Evolutionary conservation across 495 filamentous ascomycete genomes (phyloP), one percentile per base, ranked within the genome.

Genomic region (Amniculicola lignicola): DNA sequence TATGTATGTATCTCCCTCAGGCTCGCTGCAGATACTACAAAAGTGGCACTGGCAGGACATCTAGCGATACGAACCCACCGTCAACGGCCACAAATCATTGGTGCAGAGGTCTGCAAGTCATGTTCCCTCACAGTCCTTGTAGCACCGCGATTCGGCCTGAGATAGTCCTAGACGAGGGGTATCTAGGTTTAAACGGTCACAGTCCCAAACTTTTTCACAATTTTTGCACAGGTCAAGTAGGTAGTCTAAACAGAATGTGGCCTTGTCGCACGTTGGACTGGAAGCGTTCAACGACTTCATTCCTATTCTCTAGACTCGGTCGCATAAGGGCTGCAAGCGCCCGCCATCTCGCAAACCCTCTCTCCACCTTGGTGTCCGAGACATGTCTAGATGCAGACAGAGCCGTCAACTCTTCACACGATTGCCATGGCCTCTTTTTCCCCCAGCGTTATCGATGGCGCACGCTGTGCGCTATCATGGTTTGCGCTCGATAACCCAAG

Each of bases 21-120:
- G 4, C 21, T 6, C 10, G 38, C 33, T 35, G 21, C 43, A 57
- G 51, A 45, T 45, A 46, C 46, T 51, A 46, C 37, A 37, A 57
- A 10, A 57, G 50, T 57, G 54, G 54, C 12, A 16, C 18, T 38
- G 15, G 11, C 15, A n/a, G 16, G 21, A n/a, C n/a, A n/a, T n/a
- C n/a, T n/a, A n/a, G n/a, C n/a, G n/a, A n/a, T n/a, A n/a, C n/a
- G n/a, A n/a, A n/a, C n/a, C n/a, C n/a, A n/a, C n/a, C n/a, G n/a
- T n/a, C n/a, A n/a, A n/a, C n/a, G n/a, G n/a, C n/a, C n/a, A n/a
- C n/a, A n/a, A n/a, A n/a, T n/a, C n/a, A n/a, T n/a, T n/a, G n/a
- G n/a, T n/a, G n/a, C n/a, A n/a, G n/a, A n/a, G n/a, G n/a, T n/a
- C n/a, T n/a, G n/a, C n/a, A n/a, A n/a, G n/a, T n/a, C n/a, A n/a